Conservation (phyloP, 495 filamentous ascomycete genomes). For the Chlorociboria aeruginascens region DNA sequence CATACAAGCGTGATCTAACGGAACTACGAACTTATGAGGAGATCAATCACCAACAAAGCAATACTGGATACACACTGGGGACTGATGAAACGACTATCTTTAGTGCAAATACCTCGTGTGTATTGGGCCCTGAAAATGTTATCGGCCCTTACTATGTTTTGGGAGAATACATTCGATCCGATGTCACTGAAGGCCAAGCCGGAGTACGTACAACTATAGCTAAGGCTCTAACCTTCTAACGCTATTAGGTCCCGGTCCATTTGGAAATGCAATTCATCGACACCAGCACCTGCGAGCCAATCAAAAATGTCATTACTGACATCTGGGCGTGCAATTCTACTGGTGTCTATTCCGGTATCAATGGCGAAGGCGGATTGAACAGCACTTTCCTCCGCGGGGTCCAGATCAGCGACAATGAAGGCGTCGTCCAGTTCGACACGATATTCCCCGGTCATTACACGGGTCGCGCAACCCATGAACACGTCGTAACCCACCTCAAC, state of each 20-base stretch:
- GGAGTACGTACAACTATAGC: not conserved
- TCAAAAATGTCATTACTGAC: constrained; percentile 36
- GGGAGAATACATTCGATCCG: constrained; percentile 39
- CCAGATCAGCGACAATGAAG: constrained; percentile 36
- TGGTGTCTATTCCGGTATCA: constrained; percentile 38
- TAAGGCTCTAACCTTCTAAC: not conserved
- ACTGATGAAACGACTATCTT: constrained; percentile 32
- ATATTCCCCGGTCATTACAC: constrained; percentile 50
- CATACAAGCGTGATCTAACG: too few species aligned
- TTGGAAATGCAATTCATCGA: constrained; percentile 45
- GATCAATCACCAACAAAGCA: too few species aligned
- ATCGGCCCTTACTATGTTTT: constrained; percentile 42
- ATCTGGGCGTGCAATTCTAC: constrained; percentile 47
- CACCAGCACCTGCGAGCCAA: constrained; percentile 36
- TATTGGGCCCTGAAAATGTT: constrained; percentile 36
- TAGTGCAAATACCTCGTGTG: constrained; percentile 37
- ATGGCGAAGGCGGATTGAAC: constrained; percentile 29
- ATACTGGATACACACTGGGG: too few species aligned
- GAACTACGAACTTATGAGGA: too few species aligned
- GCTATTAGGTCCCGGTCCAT: constrained; percentile 31
- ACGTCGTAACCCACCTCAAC: constrained; percentile 36
- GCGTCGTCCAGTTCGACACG: constrained; percentile 41
- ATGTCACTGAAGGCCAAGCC: constrained; percentile 33
- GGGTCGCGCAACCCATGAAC: constrained; percentile 44
- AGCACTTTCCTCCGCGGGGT: constrained; percentile 39